Conservation (phyloP, 371 early-diverging fungal genomes). For the Zychaea mexicana region DNA sequence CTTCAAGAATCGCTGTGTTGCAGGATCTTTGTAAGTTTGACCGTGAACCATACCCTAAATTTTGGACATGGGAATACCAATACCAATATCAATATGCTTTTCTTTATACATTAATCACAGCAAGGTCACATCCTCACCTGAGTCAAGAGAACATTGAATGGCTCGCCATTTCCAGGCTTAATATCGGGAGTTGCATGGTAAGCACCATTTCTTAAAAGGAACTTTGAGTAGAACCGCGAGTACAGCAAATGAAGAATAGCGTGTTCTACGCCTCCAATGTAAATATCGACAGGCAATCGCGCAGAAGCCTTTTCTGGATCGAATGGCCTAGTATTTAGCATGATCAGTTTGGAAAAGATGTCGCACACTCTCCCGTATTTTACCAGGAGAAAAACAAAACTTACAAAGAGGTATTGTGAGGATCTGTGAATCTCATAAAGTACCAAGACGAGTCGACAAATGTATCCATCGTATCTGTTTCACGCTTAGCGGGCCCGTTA, state of each 20-base stretch:
- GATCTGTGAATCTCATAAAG: slow-evolving; percentile 83
- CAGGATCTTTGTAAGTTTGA: slow-evolving; percentile 78
- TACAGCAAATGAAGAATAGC: slow-evolving; percentile 94
- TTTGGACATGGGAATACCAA: not conserved
- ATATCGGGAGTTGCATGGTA: slow-evolving; percentile 35
- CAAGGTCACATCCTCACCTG: slow-evolving; percentile 50
- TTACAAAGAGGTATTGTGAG: slow-evolving; percentile 63
- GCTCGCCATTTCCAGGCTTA: slow-evolving; percentile 72
- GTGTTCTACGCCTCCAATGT: slow-evolving; percentile 95
- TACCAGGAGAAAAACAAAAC: not conserved
- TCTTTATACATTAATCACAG: not conserved
- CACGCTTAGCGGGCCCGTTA: slow-evolving; percentile 73
- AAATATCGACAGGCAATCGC: slow-evolving; percentile 86
- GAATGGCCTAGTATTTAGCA: slow-evolving; percentile 53
- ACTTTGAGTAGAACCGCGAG: slow-evolving; percentile 89
- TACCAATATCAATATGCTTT: not conserved
- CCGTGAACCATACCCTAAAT: slow-evolving; percentile 94
- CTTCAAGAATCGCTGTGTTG: slow-evolving; percentile 78
- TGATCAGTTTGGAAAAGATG: not conserved
- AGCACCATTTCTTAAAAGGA: slow-evolving; percentile 62
- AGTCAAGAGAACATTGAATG: slow-evolving; percentile 83
- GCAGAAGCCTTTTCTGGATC: slow-evolving; percentile 56
- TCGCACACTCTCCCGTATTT: too few relatives aligned
- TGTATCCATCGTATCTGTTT: slow-evolving; percentile 96
- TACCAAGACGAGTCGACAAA: slow-evolving; percentile 98